phyloP scores from a whole-genome alignment of 306 rosid species.

The Acacia acuminata region DNA sequence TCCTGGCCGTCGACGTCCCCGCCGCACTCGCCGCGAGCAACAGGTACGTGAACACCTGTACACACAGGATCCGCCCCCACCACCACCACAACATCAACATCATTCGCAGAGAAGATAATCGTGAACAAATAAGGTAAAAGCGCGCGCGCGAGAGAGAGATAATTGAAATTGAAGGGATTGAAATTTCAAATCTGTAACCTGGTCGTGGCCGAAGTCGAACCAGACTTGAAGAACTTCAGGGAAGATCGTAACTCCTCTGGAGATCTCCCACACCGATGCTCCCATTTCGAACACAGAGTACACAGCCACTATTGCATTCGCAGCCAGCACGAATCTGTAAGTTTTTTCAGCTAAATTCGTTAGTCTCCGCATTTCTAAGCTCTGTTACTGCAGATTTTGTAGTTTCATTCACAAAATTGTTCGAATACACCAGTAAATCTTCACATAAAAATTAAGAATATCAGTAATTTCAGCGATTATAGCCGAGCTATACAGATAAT shows the following conservation, averaged over 20 bases:
- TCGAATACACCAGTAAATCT: not conserved
- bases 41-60: slow-evolving; percentile 88
- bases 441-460: not conserved
- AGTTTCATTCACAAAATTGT: not conserved
- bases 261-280: slow-evolving; percentile 92
- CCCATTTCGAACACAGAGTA: slow-evolving; percentile 88
- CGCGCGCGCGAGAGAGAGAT: not conserved
- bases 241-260: slow-evolving; percentile 78
- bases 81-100: not conserved
- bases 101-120: not conserved
- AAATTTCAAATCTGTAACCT: slow-evolving; percentile 51
- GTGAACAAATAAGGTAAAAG: not conserved
- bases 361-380: not conserved
- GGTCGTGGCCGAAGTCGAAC: slow-evolving; percentile 99
- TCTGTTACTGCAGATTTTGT: not conserved
- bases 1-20: slow-evolving; percentile 73
- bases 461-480: not conserved
- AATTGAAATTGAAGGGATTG: not conserved
- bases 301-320: slow-evolving; percentile 76
- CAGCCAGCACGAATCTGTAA: slow-evolving; percentile 83
- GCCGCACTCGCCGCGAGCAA: slow-evolving; percentile 87
- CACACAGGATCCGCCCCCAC: slow-evolving; percentile 29
- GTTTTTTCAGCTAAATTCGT: not conserved
- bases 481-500: not conserved
- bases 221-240: slow-evolving; percentile 88